phyloP scores from a whole-genome alignment of 148 eudicot species.

The Rhododendron vialii region DNA sequence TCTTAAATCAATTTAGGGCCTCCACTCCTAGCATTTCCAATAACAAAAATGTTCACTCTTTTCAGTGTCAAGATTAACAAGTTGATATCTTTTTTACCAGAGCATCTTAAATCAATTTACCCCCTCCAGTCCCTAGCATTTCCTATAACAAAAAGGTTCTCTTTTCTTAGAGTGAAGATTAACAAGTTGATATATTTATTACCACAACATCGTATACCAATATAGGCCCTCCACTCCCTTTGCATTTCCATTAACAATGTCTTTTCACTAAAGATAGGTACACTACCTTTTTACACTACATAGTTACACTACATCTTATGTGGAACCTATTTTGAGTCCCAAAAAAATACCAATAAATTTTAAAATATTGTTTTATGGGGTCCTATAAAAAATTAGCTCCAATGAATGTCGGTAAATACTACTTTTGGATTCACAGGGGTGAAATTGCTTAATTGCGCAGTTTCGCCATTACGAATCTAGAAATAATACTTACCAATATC shows the following conservation, averaged over 20 bases:
- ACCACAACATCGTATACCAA: neutral
- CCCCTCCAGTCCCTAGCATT: neutral
- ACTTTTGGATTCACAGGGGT: no score
- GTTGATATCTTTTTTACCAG: neutral
- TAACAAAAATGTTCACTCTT: neutral
- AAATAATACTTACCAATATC: no score
- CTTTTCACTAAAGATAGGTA: no score
- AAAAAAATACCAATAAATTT: no score
- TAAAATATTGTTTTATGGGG: no score
- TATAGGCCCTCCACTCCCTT: neutral
- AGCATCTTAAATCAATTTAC: neutral
- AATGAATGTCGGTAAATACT: no score
- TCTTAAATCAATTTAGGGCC: neutral
- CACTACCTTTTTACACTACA: no score
- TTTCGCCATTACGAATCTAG: no score
- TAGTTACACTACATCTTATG: no score
- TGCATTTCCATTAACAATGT: neutral
- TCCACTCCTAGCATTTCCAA: neutral
- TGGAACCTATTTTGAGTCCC: no score
- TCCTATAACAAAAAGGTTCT: neutral
- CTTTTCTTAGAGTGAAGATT: neutral
- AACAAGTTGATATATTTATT: neutral
- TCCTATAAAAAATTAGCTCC: no score
- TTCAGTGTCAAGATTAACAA: neutral
- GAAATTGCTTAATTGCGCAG: no score